phyloP scores from a whole-genome alignment of 2,329 filamentous ascomycete species.

The Paecilomyces niveus region DNA sequence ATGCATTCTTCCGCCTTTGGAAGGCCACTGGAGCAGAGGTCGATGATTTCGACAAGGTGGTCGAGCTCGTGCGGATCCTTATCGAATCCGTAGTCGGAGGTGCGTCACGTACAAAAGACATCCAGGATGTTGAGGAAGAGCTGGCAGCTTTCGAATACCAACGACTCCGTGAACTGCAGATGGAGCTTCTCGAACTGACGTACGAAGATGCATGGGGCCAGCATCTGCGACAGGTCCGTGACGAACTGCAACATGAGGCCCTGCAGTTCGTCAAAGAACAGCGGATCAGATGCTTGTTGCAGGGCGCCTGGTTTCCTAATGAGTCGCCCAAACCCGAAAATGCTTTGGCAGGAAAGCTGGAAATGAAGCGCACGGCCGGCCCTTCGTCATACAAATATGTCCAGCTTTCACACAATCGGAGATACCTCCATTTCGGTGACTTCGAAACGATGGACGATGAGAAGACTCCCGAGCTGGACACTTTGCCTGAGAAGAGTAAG shows the following conservation, averaged over 20 bases:
- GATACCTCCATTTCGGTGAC: slow-evolving; percentile 83
- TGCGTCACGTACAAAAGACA: slow-evolving; percentile 71
- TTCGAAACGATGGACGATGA: slow-evolving; percentile 60
- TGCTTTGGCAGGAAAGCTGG: slow-evolving; percentile 37
- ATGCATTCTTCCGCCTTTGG: slow-evolving; percentile 88
- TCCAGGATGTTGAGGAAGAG: slow-evolving; percentile 83
- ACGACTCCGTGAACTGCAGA: slow-evolving; percentile 76
- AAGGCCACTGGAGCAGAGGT: slow-evolving; percentile 76
- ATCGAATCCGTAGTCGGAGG: slow-evolving; percentile 83
- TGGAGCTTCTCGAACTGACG: slow-evolving; percentile 82
- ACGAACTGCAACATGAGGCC: slow-evolving; percentile 84
- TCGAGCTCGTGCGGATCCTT: slow-evolving; percentile 82
- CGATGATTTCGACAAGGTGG: slow-evolving; percentile 90
- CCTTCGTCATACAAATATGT: slow-evolving; percentile 71
- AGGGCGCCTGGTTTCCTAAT: slow-evolving; percentile 78
- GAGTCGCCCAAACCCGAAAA: slow-evolving; percentile 44
- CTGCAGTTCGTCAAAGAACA: slow-evolving; percentile 97
- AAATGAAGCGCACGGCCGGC: slow-evolving; percentile 27
- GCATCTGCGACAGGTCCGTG: slow-evolving; percentile 81
- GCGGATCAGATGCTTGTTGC: slow-evolving; percentile 77
- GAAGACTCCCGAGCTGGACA: slow-evolving; percentile 63
- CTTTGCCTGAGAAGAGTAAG: slow-evolving; percentile 65
- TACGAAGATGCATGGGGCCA: slow-evolving; percentile 95
- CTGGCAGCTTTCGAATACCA: slow-evolving; percentile 74
- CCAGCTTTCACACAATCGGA: slow-evolving; percentile 81